Evolutionary conservation across 2,329 filamentous ascomycete genomes (phyloP), one percentile per base, ranked within the genome.

Genomic region (Aaosphaeria arxii): DNA sequence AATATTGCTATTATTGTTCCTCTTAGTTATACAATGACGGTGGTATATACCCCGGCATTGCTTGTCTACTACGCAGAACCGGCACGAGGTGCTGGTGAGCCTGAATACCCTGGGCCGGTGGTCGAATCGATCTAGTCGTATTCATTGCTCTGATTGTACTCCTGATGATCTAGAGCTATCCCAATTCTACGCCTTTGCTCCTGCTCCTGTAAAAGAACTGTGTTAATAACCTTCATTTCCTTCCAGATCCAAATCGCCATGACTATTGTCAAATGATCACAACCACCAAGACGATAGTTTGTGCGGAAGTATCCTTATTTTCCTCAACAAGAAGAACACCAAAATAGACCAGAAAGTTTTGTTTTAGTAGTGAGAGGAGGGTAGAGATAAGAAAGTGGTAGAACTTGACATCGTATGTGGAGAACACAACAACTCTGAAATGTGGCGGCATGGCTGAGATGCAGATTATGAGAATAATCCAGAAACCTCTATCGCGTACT

Each of bases 341-440:
- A 7, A 69, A 50, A 45, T 67, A 69, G 9, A 69, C 66, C 32
- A 69, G 59, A 49, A 69, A 66, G 36, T 67, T 62, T 43, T 69
- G 66, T 50, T 69, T 69, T 5, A 64, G 66, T 5, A 69, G 52
- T 6, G 63, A 67, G 30, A 64, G 50, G 38, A 67, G 57, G 5
- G 66, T 67, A 1, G 66, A 63, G 38, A 69, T 56, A 35, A 63
- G 56, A 32, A 69, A 69, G 47, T 62, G 55, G 61, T 63, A 66
- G 52, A 69, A 69, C 13, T 65, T 67, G 42, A 69, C 66, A 49
- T 69, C 61, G 54, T 64, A 69, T 33, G 66, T 69, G 17, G 62
- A 65, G 45, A 69, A 69, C 1, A 67, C 64, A 39, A 64, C 66
- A 13, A 64, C 67, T 17, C 58, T 63, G 51, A 69, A 67, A 51